A percentile compares a stretch with the other conserved stretches of the same genome.
phyloP scores from a whole-genome alignment of 805 yeast genomes.

The Ogataea glucozyma region DNA sequence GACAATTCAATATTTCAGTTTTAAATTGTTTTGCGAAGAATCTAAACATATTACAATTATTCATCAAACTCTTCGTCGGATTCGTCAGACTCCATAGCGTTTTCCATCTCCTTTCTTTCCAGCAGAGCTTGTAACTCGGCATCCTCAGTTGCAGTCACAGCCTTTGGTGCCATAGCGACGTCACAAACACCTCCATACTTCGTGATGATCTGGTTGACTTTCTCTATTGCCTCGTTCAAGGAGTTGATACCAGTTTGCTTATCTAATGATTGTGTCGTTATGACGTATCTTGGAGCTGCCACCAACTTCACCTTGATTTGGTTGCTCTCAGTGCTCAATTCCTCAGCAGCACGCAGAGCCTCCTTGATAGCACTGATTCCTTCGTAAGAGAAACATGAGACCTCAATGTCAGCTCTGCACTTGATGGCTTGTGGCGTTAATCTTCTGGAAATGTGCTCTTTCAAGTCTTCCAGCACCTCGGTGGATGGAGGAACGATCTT shows the following conservation, averaged over 20 bases:
- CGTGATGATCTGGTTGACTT: constrained; percentile 68
- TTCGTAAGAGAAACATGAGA: constrained; percentile 94
- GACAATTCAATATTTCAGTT: neutral
- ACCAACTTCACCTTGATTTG: constrained; percentile 92
- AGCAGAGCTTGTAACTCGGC: constrained; percentile 95
- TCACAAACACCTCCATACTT: constrained; percentile 83
- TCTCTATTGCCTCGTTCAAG: constrained; percentile 76
- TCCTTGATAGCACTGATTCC: constrained; percentile 96
- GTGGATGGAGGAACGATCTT: constrained; percentile 68
- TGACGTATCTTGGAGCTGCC: constrained; percentile 95
- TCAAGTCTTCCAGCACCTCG: constrained; percentile 80
- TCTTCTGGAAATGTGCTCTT: constrained; percentile 85
- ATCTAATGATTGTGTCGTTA: constrained; percentile 90
- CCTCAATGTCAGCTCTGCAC: constrained; percentile 98
- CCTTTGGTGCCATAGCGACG: constrained; percentile 97
- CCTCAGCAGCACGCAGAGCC: constrained; percentile 87
- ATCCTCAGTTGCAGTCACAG: constrained; percentile 97
- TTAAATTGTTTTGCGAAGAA: neutral
- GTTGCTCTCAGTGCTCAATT: constrained; percentile 75
- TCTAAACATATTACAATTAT: constrained; percentile 9
- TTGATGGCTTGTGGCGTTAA: constrained; percentile 97
- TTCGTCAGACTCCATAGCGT: constrained; percentile 77
- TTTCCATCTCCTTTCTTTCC: constrained; percentile 90
- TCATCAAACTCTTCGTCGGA: constrained; percentile 36
- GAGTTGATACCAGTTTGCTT: constrained; percentile 83